Evolutionary conservation across 768 basidiomycete genomes (phyloP).

Genomic region (Boletus sp.): DNA sequence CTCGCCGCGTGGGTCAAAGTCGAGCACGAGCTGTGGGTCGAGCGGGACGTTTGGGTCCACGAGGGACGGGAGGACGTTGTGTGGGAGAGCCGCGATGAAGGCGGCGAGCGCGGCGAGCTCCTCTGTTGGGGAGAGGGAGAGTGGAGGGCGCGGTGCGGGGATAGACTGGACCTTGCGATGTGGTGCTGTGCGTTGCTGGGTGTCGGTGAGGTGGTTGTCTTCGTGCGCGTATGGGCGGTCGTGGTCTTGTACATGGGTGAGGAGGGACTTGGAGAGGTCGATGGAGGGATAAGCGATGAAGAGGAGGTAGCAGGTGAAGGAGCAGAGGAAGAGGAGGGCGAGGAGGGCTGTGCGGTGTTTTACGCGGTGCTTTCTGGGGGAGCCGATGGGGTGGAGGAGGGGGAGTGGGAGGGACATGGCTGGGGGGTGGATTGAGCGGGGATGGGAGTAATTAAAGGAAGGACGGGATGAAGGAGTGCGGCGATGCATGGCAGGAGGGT

Average conservation of each 20-base stretch:
- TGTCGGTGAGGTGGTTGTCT: slow-evolving; percentile 28
- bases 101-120: slow-evolving; percentile 74
- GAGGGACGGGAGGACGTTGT: slow-evolving; percentile 66
- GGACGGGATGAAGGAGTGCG: slow-evolving; percentile 24
- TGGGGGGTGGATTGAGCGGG: no score
- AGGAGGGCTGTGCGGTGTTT: slow-evolving; percentile 54
- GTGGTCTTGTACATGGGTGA: slow-evolving; percentile 22
- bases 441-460: slow-evolving; percentile 14
- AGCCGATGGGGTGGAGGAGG: slow-evolving; percentile 20
- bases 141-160: slow-evolving; percentile 31
- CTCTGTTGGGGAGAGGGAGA: slow-evolving; percentile 49
- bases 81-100: slow-evolving; percentile 69
- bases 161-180: slow-evolving; percentile 12
- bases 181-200: slow-evolving; percentile 14
- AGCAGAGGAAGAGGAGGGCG: slow-evolving; percentile 49
- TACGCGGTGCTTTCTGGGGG: slow-evolving; percentile 33
- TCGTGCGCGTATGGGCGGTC: slow-evolving; percentile 1
- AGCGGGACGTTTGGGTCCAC: slow-evolving; percentile 64
- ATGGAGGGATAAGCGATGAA: slow-evolving; percentile 45
- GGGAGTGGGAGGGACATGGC: slow-evolving; percentile 33
- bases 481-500: slow-evolving; percentile 20
- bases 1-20: slow-evolving; percentile 72
- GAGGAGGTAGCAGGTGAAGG: slow-evolving; percentile 54
- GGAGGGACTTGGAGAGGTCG: slow-evolving; percentile 34
- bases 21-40: slow-evolving; percentile 78